A percentile compares a stretch with the other conserved stretches of the same genome.
phyloP scores from a whole-genome alignment of 176 grass and related monocot species.

The Alopecurus myosuroides region DNA sequence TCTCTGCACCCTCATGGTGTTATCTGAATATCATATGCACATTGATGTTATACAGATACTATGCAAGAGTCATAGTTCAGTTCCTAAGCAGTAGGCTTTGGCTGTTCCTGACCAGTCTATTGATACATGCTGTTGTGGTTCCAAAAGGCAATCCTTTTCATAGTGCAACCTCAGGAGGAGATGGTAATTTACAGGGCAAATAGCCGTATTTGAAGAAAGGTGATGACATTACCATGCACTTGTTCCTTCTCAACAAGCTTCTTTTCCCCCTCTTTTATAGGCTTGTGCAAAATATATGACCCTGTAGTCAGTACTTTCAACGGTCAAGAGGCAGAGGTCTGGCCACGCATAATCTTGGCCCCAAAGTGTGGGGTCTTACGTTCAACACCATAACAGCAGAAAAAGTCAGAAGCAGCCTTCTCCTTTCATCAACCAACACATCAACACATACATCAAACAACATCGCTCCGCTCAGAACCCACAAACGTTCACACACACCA shows the following conservation, averaged over 20 bases:
- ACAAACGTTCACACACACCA: no score
- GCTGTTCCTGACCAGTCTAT: neutral
- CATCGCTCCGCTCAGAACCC: no score
- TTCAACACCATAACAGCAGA: no score
- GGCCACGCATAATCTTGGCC: conserved; percentile 80
- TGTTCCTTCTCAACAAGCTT: neutral
- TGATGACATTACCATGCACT: conserved; percentile 15
- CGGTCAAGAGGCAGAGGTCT: conserved; percentile 92
- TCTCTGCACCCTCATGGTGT: neutral
- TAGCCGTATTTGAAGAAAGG: conserved; percentile 85
- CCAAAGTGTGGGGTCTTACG: conserved; percentile 72
- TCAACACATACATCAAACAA: no score
- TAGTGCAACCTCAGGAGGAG: conserved; percentile 91
- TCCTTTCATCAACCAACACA: no score
- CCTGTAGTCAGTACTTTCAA: conserved; percentile 66
- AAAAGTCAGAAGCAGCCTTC: no score
- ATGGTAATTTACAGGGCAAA: conserved; percentile 97
- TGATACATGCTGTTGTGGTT: conserved; percentile 39
- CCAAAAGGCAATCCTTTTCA: conserved; percentile 97
- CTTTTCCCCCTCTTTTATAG: conserved; percentile 30
- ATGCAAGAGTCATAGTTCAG: neutral
- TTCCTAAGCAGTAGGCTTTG: neutral
- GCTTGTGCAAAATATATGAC: conserved; percentile 61
- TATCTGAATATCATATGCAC: neutral
- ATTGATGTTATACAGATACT: neutral